Base-by-base conservation (phyloP, 306 rosid genomes). In the Begonia masoniana region DNA sequence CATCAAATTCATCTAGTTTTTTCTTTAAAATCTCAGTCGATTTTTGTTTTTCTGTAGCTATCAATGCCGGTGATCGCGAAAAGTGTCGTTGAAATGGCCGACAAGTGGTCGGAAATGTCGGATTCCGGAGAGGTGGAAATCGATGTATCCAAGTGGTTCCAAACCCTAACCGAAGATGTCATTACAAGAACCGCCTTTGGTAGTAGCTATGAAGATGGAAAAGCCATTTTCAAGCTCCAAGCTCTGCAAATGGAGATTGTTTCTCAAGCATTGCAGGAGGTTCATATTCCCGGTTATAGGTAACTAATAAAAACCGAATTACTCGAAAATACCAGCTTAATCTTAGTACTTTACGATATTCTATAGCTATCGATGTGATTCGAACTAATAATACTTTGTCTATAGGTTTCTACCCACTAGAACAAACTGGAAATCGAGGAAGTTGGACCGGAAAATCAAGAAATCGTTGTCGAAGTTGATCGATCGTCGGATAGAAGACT, bases 131-230 rank as follows among this genome's bases (percentile, higher is more conserved):
- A 92, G 78, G 85, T 86, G 15, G 99, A 92, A 66, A 65, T 92
- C 7, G 99, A 92, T 71, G 96, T 92, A 17, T 81, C 93, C 0
- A 89, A 92, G 62, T 81, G 84, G 68, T 92, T 83, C 73, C 89
- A 82, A 60, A 83, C 60, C 53, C 68, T 92, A 52, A 83, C 96
- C 0, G 99, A 86, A 66, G 99, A 92, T 4, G 81, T 87, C 6
- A 83, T 92, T 13, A 87, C 95, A 2, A 74, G 88, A 17, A 56
- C 96, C 0, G 96, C 95, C 3, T 92, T 92, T 1, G 99, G 99
- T 60, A 76, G 78, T 55, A 87, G 99, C 76, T 87, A 87, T 47
- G 93, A 87, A 68, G 99, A 87, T 58, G 99, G 96, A 54, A 92
- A 83, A 63, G 87, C 88, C 57, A 75, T 92, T 65, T 92, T 83